phyloP scores from a whole-genome alignment of 768 basidiomycete species.

The Paxillus involutus region DNA sequence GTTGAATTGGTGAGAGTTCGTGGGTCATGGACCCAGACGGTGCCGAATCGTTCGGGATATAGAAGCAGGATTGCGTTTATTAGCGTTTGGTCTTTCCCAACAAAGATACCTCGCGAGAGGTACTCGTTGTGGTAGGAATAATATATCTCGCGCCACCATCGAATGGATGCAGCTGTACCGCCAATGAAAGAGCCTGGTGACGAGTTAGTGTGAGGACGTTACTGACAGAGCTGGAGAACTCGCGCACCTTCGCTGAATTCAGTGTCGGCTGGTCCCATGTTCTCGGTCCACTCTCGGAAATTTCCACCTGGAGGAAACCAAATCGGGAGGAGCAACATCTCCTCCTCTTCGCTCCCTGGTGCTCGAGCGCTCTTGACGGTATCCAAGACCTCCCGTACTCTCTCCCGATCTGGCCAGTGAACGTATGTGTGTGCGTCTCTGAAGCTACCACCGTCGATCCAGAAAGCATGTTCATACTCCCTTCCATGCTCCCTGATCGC shows the following conservation, averaged over 20 bases:
- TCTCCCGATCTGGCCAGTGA: constrained; percentile 20
- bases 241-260: constrained; percentile 20
- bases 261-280: constrained; percentile 21
- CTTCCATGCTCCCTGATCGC: constrained; percentile 1
- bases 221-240: background rate
- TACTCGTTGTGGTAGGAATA: constrained; percentile 24
- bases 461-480: constrained; percentile 23
- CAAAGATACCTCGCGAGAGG: constrained; percentile 14
- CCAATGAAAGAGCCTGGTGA: constrained; percentile 26
- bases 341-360: constrained; percentile 5
- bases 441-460: constrained; percentile 23
- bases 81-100: constrained; percentile 25
- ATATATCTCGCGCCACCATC: constrained; percentile 20
- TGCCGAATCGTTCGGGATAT: constrained; percentile 19
- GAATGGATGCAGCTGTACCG: constrained; percentile 16
- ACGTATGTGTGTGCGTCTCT: constrained; percentile 15
- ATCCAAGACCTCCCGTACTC: constrained; percentile 17
- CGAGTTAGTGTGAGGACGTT: background rate
- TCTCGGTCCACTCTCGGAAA: constrained; percentile 18
- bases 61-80: constrained; percentile 26
- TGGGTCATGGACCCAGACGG: constrained; percentile 24
- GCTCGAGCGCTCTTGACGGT: background rate
- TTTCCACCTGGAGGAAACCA: constrained; percentile 11
- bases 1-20: background rate
- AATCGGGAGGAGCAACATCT: constrained; percentile 24